Evolutionary conservation across 805 yeast species (phyloP).

Genomic region (Candida parachauliodes): DNA sequence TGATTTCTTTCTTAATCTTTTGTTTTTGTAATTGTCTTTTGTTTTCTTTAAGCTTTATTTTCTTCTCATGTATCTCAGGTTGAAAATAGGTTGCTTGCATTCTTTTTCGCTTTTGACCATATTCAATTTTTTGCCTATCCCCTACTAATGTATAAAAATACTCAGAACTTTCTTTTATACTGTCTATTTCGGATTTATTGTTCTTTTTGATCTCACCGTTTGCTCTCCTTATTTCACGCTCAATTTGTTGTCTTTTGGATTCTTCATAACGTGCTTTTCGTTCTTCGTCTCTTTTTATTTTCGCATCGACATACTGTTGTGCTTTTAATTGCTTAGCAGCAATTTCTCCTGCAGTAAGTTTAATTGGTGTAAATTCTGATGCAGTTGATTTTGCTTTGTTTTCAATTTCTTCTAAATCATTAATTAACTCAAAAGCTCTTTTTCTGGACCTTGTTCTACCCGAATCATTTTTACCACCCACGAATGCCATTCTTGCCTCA

Average conservation of each 20-base stretch:
- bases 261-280: constrained; percentile 1
- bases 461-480: constrained; percentile 8
- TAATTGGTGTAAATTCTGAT: neutral
- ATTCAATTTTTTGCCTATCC: constrained; percentile 26
- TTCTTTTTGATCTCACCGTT: constrained; percentile 5
- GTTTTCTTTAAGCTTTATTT: constrained; percentile 11
- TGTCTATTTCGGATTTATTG: constrained; percentile 5
- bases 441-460: constrained; percentile 12
- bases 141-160: constrained; percentile 42
- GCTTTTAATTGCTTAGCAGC: constrained; percentile 9
- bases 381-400: constrained; percentile 5
- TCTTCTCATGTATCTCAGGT: constrained; percentile 20
- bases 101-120: constrained; percentile 32
- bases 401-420: constrained; percentile 14
- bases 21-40: constrained; percentile 12
- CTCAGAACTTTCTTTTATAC: constrained; percentile 22
- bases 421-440: constrained; percentile 13
- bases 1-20: constrained; percentile 11
- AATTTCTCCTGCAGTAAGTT: constrained; percentile 15
- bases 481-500: constrained; percentile 37
- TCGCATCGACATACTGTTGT: constrained; percentile 4
- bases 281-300: constrained; percentile 10
- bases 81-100: constrained; percentile 22
- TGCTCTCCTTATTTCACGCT: constrained; percentile 8
- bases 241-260: neutral